Evolutionary conservation across 768 basidiomycete genomes (phyloP).

Genomic region (Naganishia vishniacii): DNA sequence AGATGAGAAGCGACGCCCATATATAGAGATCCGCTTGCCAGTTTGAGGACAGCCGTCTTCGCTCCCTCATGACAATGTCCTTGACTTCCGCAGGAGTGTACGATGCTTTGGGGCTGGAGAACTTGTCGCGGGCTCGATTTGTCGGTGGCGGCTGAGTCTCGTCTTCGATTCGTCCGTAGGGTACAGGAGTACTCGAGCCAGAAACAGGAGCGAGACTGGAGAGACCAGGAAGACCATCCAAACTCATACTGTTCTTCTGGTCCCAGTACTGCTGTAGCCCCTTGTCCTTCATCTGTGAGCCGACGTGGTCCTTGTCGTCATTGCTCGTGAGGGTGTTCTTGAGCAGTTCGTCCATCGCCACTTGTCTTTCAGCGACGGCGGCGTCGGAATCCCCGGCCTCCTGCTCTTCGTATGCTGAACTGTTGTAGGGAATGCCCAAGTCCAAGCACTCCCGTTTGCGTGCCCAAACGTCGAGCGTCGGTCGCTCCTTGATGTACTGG

Average conservation of each 20-base stretch:
- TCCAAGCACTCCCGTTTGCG: conserved; percentile 16
- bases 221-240: conserved; percentile 15
- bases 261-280: conserved; percentile 23
- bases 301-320: not conserved
- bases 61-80: conserved; percentile 11
- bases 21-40: conserved; percentile 9
- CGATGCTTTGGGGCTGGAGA: not conserved
- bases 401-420: not conserved
- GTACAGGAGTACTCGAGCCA: conserved; percentile 6
- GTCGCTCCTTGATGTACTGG: conserved; percentile 22
- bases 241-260: conserved; percentile 11
- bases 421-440: conserved; percentile 16
- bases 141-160: not conserved
- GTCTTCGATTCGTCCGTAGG: not conserved
- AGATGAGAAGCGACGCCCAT: not conserved
- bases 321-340: not conserved
- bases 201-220: conserved; percentile 13
- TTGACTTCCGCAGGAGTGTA: not conserved
- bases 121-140: not conserved
- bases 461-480: conserved; percentile 23
- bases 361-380: not conserved
- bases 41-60: conserved; percentile 1
- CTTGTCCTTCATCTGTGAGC: not conserved
- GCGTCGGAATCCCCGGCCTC: not conserved
- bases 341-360: conserved; percentile 7